Evolutionary conservation across 2,329 filamentous ascomycete species (phyloP), one percentile per base, ranked within the genome.

Genomic region (Lachnellula hyalina): DNA sequence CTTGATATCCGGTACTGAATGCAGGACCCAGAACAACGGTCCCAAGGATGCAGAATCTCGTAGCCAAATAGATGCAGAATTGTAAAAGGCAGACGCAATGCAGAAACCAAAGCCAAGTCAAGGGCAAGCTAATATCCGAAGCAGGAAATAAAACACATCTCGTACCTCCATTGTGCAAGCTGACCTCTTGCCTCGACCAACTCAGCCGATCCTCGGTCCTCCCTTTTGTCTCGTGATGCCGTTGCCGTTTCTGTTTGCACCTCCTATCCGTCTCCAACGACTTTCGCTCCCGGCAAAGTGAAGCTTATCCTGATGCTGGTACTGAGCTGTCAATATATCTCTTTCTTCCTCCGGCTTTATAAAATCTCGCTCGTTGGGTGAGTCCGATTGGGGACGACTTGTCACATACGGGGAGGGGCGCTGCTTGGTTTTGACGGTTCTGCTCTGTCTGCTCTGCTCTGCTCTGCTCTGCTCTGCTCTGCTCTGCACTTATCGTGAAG

Each of bases 161-260:
- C 50, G 47, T 54, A 60, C 55, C 54, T 55, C 57, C 55, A 57
- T 57, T 34, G 44, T 52, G 54, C 41, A 32, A 15, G 23, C 21
- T 17, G n/a, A 47, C 8, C 25, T 47, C 44, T 19, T 12, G 11
- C 41, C 41, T 44, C 19, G 11, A 32, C 9, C 41, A 11, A 11
- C 41, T 17, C 41, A 17, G 41, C 41, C 25, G 41, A 44, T 44
- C 17, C n/a, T 17, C 41, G 19, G 11, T 23, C 41, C 41, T 44
- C 41, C 17, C 41, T 19, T 7, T 44, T 19, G 17, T 17, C 44
- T 25, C 21, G 17, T 47, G 44, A 17, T 21, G 17, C 17, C 17
- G n/a, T 23, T 44, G 19, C 41, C 14, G 21, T 32, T 12, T 47
- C 23, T 47, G 12, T 17, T 17, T 32, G 17, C 19, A 9, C 21